These are phyloP conservation scores for Fusarium sp. DNA, from an alignment of 2,329 filamentous ascomycete genomes.

Conservation along the genomic window DNA sequence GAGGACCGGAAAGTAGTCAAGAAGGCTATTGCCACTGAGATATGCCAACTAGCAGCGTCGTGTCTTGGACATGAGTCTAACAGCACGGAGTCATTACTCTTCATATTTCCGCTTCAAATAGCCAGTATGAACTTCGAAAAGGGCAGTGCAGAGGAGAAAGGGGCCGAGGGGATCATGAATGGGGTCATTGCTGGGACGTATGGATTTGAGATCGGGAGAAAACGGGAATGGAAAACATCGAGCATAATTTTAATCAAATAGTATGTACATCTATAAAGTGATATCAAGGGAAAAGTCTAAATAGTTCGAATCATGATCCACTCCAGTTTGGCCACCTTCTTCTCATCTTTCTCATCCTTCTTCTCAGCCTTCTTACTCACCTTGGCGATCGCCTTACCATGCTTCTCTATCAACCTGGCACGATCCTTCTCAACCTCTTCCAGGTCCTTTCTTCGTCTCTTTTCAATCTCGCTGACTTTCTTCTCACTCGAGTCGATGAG, in stretches of 20 bases:
- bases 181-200: constrained; percentile 6
- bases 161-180: constrained; percentile 15
- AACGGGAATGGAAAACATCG: not conserved
- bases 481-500: not conserved
- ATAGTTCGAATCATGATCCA: constrained; percentile 18
- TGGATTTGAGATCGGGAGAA: constrained; percentile 24
- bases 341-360: constrained; percentile 1
- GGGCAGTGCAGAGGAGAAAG: constrained; percentile 1
- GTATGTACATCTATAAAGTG: not conserved
- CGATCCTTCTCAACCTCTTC: constrained; percentile 3
- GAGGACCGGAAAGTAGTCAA: not conserved
- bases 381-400: not conserved
- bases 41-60: constrained; percentile 6
- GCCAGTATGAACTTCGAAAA: constrained; percentile 7
- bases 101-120: constrained; percentile 15
- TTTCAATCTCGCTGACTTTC: not conserved
- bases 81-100: not conserved
- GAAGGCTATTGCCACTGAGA: constrained; percentile 10
- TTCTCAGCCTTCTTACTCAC: not conserved
- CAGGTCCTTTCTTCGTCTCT: not conserved
- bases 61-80: not conserved
- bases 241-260: not conserved
- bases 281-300: not conserved
- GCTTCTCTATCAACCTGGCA: not conserved
- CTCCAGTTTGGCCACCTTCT: constrained; percentile 19